Conservation (phyloP, 345 rosid species). For the Garcia nutans region DNA sequence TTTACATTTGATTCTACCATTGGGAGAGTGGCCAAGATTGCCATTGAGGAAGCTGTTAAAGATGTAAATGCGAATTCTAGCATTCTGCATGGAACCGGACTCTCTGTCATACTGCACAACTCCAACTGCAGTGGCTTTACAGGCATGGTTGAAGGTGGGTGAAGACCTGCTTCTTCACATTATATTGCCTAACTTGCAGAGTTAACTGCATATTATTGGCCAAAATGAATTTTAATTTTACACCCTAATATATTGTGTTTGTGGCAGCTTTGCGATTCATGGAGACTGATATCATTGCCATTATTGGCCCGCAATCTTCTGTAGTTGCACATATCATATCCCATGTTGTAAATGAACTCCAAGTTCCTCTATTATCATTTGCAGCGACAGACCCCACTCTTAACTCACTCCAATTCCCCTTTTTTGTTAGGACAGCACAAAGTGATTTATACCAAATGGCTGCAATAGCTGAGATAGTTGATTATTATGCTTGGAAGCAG, state of each 20-base stretch:
- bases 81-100: conserved; percentile 60
- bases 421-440: conserved; percentile 70
- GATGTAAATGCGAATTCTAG: conserved; percentile 72
- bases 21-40: conserved; percentile 83
- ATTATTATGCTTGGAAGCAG: conserved; percentile 73
- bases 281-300: conserved; percentile 73
- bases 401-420: conserved; percentile 79
- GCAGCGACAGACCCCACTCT: conserved; percentile 92
- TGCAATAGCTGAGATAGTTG: conserved; percentile 73
- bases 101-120: conserved; percentile 45
- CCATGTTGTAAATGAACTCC: conserved; percentile 73
- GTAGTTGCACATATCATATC: conserved; percentile 72
- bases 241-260: conserved; percentile 17
- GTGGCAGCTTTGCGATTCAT: conserved; percentile 72
- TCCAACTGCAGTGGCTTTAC: conserved; percentile 82
- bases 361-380: conserved; percentile 76
- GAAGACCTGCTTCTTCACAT: conserved; percentile 4
- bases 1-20: conserved; percentile 61
- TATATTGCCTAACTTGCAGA: conserved; percentile 7
- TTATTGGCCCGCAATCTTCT: conserved; percentile 89
- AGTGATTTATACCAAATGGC: conserved; percentile 84
- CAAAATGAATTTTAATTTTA: not conserved
- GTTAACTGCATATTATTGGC: conserved; percentile 9
- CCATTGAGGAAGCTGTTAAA: conserved; percentile 80
- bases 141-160: conserved; percentile 86